A percentile compares a stretch with the other conserved stretches of the same genome.
phyloP scores from a whole-genome alignment of 208 protist species.

The Jaenimonas drosophilae region DNA sequence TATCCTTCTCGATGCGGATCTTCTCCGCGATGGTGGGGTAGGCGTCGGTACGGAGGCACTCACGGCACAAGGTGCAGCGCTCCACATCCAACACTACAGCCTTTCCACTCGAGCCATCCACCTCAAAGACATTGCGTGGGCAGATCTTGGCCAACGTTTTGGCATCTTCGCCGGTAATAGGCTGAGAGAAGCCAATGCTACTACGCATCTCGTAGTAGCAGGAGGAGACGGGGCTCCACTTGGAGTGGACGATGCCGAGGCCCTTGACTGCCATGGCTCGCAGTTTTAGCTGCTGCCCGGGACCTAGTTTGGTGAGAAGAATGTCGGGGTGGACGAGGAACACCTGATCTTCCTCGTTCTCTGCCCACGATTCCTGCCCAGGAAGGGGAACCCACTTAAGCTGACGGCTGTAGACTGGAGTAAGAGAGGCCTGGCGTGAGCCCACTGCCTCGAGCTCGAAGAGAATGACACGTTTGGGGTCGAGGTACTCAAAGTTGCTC shows the following conservation, averaged over 20 bases:
- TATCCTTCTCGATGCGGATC: constrained; percentile 72
- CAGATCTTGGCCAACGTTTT: constrained; percentile 81
- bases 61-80: constrained; percentile 95
- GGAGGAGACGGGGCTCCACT: constrained; percentile 97
- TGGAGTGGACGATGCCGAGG: constrained; percentile 95
- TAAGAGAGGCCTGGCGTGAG: constrained; percentile 41
- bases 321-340: constrained; percentile 97
- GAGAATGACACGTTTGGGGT: constrained; percentile 61
- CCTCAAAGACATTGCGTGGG: constrained; percentile 92
- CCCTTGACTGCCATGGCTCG: constrained; percentile 93
- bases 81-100: constrained; percentile 72
- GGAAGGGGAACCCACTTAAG: constrained; percentile 92
- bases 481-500: constrained; percentile 45
- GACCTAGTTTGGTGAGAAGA: constrained; percentile 95
- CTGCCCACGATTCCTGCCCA: constrained; percentile 41
- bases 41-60: constrained; percentile 91
- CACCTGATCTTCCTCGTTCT: constrained; percentile 47
- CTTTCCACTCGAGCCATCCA: constrained; percentile 59
- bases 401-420: constrained; percentile 84
- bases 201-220: constrained; percentile 97
- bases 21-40: constrained; percentile 35
- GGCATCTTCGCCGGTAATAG: constrained; percentile 65
- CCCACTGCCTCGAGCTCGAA: constrained; percentile 79
- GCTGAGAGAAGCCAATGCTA: constrained; percentile 72
- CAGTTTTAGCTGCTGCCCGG: constrained; percentile 92